These are phyloP conservation scores for Rhododendron williamsianum DNA, from an alignment of 148 eudicot genomes.

Conservation along the genomic window DNA sequence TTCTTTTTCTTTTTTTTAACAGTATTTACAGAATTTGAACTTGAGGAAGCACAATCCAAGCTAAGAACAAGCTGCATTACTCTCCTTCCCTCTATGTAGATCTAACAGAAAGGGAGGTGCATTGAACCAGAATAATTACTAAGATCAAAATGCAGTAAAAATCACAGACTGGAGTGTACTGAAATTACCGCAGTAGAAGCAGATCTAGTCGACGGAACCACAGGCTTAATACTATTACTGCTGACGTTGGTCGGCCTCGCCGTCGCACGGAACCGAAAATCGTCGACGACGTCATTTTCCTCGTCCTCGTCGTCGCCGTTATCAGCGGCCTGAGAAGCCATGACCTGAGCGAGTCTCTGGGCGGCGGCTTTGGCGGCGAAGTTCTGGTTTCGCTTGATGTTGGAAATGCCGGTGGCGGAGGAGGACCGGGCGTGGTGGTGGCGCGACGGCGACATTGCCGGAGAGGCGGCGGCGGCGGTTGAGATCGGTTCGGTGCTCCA, in stretches of 20 bases:
- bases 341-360: conserved; percentile 75
- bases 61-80: background rate
- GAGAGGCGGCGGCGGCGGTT: conserved; percentile 56
- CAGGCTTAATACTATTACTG: background rate
- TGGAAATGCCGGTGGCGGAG: conserved; percentile 42
- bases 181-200: conserved; percentile 75
- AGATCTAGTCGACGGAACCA: conserved; percentile 42
- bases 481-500: conserved; percentile 56
- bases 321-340: conserved; percentile 72
- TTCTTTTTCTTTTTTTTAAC: too few relatives aligned
- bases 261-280: conserved; percentile 35
- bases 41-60: background rate
- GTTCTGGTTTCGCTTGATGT: conserved; percentile 79
- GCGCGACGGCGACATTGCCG: conserved; percentile 66
- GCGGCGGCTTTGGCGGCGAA: conserved; percentile 97
- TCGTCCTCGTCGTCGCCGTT: conserved; percentile 46
- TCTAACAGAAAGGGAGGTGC: background rate
- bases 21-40: too few relatives aligned
- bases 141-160: background rate
- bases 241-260: background rate
- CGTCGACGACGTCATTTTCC: conserved; percentile 23
- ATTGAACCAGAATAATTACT: background rate
- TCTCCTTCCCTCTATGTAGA: background rate
- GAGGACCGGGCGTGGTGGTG: conserved; percentile 42
- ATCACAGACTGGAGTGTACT: background rate